These are phyloP conservation scores for Abortiporus biennis DNA, from an alignment of 1,284 basidiomycete species.

Conservation along the genomic window DNA sequence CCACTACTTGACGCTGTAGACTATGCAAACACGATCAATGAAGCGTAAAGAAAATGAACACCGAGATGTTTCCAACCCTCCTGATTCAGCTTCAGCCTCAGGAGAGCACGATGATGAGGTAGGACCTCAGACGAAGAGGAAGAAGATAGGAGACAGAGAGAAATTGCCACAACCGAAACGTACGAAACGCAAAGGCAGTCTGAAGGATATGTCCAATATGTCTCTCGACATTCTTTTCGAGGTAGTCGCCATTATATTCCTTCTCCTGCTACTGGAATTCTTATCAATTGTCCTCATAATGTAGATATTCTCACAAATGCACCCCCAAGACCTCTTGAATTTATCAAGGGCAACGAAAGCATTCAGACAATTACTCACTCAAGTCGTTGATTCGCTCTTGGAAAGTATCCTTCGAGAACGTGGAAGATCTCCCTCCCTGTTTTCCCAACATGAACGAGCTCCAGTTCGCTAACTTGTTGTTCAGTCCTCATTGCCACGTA, in stretches of 20 bases:
- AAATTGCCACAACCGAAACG: too few relatives aligned
- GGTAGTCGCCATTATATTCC: not conserved
- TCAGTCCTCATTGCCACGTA: slow-evolving; percentile 12
- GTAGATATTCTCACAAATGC: slow-evolving; percentile 9
- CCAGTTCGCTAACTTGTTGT: slow-evolving; percentile 12
- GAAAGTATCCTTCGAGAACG: slow-evolving; percentile 7
- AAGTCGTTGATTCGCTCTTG: slow-evolving; percentile 8
- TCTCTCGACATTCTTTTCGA: not conserved
- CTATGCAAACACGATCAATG: too few relatives aligned
- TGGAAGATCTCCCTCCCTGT: slow-evolving; percentile 11
- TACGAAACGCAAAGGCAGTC: too few relatives aligned
- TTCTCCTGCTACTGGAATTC: not conserved
- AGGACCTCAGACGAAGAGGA: too few relatives aligned
- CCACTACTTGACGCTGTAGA: too few relatives aligned
- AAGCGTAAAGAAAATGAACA: too few relatives aligned
- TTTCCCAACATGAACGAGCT: slow-evolving; percentile 13
- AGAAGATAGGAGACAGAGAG: too few relatives aligned
- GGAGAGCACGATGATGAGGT: too few relatives aligned
- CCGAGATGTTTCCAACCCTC: too few relatives aligned
- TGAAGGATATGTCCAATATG: not conserved
- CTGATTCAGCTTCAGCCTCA: too few relatives aligned
- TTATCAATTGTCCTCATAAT: not conserved
- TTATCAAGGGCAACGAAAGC: slow-evolving; percentile 11
- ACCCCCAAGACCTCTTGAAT: slow-evolving; percentile 13
- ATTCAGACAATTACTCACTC: slow-evolving; percentile 10